Percentiles rank a stretch among this genome's conserved stretches.
phyloP scores from a whole-genome alignment of 108 stramenopile genomes.

The Skeletonema tropicum region DNA sequence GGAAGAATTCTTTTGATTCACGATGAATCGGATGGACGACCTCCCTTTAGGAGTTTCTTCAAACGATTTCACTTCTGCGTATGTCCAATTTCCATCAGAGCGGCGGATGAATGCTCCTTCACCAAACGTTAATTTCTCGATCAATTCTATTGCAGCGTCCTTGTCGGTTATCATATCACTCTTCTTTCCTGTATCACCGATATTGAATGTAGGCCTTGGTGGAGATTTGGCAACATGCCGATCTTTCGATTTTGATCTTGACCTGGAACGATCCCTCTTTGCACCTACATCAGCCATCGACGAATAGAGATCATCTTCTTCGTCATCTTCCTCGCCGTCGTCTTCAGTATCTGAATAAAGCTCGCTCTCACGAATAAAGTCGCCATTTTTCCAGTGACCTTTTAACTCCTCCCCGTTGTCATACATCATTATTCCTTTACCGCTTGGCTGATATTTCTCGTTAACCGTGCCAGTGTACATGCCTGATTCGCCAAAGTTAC shows the following conservation, averaged over 20 bases:
- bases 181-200: slow-evolving; percentile 38
- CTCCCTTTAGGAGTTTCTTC: slow-evolving; percentile 32
- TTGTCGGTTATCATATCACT: slow-evolving; percentile 39
- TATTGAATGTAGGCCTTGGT: slow-evolving; percentile 25
- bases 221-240: slow-evolving; percentile 12
- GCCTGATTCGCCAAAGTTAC: slow-evolving; percentile 45
- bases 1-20: slow-evolving; percentile 34
- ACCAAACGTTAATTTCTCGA: slow-evolving; percentile 27
- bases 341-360: slow-evolving; percentile 44
- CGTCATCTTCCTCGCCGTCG: slow-evolving; percentile 35
- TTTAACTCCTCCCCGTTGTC: slow-evolving; percentile 39
- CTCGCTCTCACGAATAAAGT: slow-evolving; percentile 42
- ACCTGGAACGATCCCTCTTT: slow-evolving; percentile 33
- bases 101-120: slow-evolving; percentile 51
- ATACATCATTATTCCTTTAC: slow-evolving; percentile 47
- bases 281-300: slow-evolving; percentile 42
- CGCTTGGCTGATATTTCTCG: slow-evolving; percentile 48
- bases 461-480: slow-evolving; percentile 50
- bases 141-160: slow-evolving; percentile 15
- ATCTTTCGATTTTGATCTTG: slow-evolving; percentile 38
- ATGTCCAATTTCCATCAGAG: slow-evolving; percentile 53
- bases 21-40: slow-evolving; percentile 42
- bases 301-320: slow-evolving; percentile 33
- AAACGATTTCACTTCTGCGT: slow-evolving; percentile 34
- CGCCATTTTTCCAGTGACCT: slow-evolving; percentile 47